Evolutionary conservation across 192 early-diverging fungal species (phyloP), one percentile per base, ranked within the genome.

Genomic region (Rhizophagus prolifer): DNA sequence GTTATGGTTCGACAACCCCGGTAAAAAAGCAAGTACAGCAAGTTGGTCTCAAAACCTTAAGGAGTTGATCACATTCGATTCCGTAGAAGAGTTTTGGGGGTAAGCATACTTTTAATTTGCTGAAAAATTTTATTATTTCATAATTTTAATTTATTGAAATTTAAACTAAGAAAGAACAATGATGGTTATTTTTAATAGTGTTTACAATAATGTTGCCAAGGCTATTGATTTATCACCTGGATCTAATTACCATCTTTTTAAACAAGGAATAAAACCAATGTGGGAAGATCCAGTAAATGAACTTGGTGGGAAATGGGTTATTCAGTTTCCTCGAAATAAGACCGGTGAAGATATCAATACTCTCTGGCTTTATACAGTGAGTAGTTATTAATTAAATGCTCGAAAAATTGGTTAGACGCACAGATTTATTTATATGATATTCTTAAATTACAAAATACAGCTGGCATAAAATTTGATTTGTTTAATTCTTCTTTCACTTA

Each of bases 61-160:
- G 81, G 90, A 92, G 62, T 82, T 99, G n/a, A 91, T 95, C 72
- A 96, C 95, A 41, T 88, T 99, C 54, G 86, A 91, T 74, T 94
- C 95, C 4, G 95, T 99, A 16, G 96, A 99, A 86, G 97, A 98
- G 76, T 97, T 97, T 81, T 98, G 96, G 96, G 92, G 96, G 95
- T 94, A 85, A 74, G n/a, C 61, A 21, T 25, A 50, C 26, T 12
- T 47, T 72, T 62, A 59, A 23, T 44, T 44, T 58, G 1, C 14
- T 4, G 19, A 19, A 26, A 21, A 36, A 3, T 31, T 13, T 46
- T 6, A 28, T 26, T 26, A 2, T 70, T 70, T 16, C n/a, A 70
- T 13, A 47, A 70, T 46, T 50, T 67, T 31, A 9, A 67, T 36
- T 26, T 61, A 25, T 61, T 12, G 41, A 12, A 38, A 50, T 19